Percentiles rank a stretch among this genome's conserved stretches.
These are phyloP conservation scores for Neofusicoccum umdonicola DNA, from an alignment of 2,329 filamentous ascomycete genomes.

Conservation along the genomic window DNA sequence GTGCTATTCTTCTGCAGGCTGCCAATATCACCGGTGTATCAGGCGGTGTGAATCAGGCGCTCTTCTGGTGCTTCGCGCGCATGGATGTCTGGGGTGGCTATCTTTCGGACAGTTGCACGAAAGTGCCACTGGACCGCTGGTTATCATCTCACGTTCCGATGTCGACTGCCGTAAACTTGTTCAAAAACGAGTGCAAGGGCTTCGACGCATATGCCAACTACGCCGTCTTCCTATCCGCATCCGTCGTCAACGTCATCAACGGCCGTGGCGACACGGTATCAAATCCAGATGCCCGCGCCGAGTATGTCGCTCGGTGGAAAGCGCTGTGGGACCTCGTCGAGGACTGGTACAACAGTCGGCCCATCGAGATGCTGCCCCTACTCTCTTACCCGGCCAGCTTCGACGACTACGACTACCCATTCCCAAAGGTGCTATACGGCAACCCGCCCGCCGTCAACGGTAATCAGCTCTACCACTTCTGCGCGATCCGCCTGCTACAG, in stretches of 20 bases:
- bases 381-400: conserved; percentile 14
- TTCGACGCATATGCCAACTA: conserved; percentile 60
- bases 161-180: conserved; percentile 40
- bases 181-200: conserved; percentile 31
- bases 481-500: conserved; percentile 20
- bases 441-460: conserved; percentile 24
- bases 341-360: conserved; percentile 31
- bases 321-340: conserved; percentile 33
- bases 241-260: conserved; percentile 34
- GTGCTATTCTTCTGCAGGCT: conserved; percentile 52
- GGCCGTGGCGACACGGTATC: conserved; percentile 26
- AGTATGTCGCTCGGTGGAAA: conserved; percentile 31
- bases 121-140: conserved; percentile 53
- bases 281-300: conserved; percentile 2
- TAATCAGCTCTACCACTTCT: conserved; percentile 23
- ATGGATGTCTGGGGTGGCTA: conserved; percentile 59
- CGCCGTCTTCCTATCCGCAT: conserved; percentile 56
- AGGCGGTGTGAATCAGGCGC: conserved; percentile 52
- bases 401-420: conserved; percentile 14
- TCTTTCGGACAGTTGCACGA: conserved; percentile 52
- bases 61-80: conserved; percentile 59
- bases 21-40: conserved; percentile 52
- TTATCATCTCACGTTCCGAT: conserved; percentile 38
- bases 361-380: conserved; percentile 23
- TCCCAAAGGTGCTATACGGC: conserved; percentile 21